Evolutionary conservation across 1,284 basidiomycete species (phyloP).

Genomic region (Rhodotorula sp.): DNA sequence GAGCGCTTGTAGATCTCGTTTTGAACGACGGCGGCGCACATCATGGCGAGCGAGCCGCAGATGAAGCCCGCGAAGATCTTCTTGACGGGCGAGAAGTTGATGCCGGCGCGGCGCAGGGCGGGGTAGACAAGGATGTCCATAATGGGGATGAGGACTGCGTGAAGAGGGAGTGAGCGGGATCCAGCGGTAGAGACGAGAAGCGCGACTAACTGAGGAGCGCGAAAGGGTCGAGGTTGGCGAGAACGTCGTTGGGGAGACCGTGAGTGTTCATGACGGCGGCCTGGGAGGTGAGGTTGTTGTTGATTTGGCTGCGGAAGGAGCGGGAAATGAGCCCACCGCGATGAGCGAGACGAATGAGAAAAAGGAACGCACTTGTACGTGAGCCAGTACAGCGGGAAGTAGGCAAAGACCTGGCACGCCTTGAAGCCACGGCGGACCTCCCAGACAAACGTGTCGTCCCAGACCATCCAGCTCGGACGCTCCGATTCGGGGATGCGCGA

Average conservation of each 20-base stretch:
- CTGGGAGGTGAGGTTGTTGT: constrained; percentile 39
- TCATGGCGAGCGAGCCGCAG: constrained; percentile 59
- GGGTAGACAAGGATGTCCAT: constrained; percentile 64
- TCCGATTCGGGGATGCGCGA: constrained; percentile 60
- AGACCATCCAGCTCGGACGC: constrained; percentile 54
- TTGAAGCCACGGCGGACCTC: constrained; percentile 79
- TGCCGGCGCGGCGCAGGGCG: constrained; percentile 62
- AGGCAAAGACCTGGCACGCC: constrained; percentile 79
- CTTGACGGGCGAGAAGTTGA: constrained; percentile 72
- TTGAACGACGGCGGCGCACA: constrained; percentile 63
- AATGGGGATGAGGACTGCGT: constrained; percentile 48
- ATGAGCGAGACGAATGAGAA: constrained; percentile 2
- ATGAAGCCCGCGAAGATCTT: constrained; percentile 75
- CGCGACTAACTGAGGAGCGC: constrained; percentile 9
- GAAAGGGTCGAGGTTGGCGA: constrained; percentile 51
- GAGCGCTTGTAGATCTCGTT: constrained; percentile 64
- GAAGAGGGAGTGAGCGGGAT: constrained; percentile 52
- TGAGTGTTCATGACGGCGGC: constrained; percentile 42
- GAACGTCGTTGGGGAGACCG: constrained; percentile 51
- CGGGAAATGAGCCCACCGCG: constrained; percentile 55
- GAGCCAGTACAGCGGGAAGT: constrained; percentile 66
- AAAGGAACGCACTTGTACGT: constrained; percentile 58
- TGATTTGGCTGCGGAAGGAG: constrained; percentile 53
- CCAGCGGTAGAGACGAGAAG: background rate
- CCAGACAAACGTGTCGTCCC: constrained; percentile 71